Conservation (phyloP, 2,329 filamentous ascomycete species). For the Epichloe festucae region DNA sequence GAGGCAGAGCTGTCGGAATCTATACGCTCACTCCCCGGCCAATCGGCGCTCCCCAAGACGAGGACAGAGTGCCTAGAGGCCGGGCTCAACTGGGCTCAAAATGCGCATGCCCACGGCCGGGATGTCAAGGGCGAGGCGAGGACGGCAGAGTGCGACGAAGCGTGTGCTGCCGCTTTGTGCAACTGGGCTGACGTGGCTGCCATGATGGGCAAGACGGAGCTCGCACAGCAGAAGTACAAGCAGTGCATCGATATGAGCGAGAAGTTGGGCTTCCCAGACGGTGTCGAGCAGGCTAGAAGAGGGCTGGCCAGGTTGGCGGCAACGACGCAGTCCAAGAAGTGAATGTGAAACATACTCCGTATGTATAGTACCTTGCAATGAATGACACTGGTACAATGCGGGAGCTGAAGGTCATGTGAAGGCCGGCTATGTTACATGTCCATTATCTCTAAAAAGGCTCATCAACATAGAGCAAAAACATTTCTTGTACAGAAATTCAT, state of each 20-base stretch:
- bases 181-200: constrained; percentile 77
- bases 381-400: no score
- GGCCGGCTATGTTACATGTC: no score
- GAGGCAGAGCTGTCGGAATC: constrained; percentile 13
- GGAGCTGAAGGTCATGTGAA: no score
- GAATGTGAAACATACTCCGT: not conserved
- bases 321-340: constrained; percentile 1
- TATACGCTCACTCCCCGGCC: constrained; percentile 15
- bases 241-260: constrained; percentile 53
- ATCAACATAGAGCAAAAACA: no score
- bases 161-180: constrained; percentile 72
- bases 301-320: constrained; percentile 27
- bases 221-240: constrained; percentile 55
- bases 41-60: constrained; percentile 26
- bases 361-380: no score
- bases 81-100: constrained; percentile 65
- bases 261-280: constrained; percentile 38
- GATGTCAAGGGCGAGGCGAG: constrained; percentile 53
- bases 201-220: constrained; percentile 50
- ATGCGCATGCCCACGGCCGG: constrained; percentile 55
- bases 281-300: constrained; percentile 37
- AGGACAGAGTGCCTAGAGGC: constrained; percentile 52
- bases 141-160: constrained; percentile 69
- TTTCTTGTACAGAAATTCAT: no score
- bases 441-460: no score